These are phyloP conservation scores for Nakazawaea sp. DNA, from an alignment of 805 yeast species.

Conservation along the genomic window DNA sequence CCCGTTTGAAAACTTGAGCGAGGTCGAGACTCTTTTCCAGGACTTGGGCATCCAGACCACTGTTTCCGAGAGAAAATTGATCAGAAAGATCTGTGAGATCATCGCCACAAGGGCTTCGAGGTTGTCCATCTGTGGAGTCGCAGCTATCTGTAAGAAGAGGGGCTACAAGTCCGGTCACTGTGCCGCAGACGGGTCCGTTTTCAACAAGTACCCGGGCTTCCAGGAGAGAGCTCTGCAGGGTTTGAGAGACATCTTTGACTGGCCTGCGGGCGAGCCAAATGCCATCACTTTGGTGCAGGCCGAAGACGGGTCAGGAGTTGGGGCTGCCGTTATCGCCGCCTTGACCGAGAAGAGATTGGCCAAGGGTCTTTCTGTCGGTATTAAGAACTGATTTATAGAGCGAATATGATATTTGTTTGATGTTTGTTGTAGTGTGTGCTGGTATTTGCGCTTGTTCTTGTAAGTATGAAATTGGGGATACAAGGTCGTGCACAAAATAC, in stretches of 20 bases:
- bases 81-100: conserved; percentile 77
- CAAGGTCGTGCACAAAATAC: background rate
- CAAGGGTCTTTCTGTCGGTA: conserved; percentile 64
- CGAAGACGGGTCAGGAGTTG: conserved; percentile 98
- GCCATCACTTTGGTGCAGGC: conserved; percentile 87
- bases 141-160: conserved; percentile 88
- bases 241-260: conserved; percentile 81
- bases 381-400: conserved; percentile 5
- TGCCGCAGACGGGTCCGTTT: conserved; percentile 97
- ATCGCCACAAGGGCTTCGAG: conserved; percentile 92
- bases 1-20: conserved; percentile 75
- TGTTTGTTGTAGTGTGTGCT: background rate
- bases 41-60: conserved; percentile 62
- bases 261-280: conserved; percentile 55
- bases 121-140: conserved; percentile 89
- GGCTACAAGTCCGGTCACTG: conserved; percentile 70
- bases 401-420: background rate
- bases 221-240: conserved; percentile 84
- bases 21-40: conserved; percentile 61
- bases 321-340: conserved; percentile 98
- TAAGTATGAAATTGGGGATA: too few relatives aligned
- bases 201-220: conserved; percentile 89
- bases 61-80: conserved; percentile 69
- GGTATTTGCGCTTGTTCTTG: too few relatives aligned
- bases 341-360: conserved; percentile 75